A percentile compares a stretch with the other conserved stretches of the same genome.
phyloP scores from a whole-genome alignment of 768 basidiomycete genomes.

The Basidioascus undulatus region DNA sequence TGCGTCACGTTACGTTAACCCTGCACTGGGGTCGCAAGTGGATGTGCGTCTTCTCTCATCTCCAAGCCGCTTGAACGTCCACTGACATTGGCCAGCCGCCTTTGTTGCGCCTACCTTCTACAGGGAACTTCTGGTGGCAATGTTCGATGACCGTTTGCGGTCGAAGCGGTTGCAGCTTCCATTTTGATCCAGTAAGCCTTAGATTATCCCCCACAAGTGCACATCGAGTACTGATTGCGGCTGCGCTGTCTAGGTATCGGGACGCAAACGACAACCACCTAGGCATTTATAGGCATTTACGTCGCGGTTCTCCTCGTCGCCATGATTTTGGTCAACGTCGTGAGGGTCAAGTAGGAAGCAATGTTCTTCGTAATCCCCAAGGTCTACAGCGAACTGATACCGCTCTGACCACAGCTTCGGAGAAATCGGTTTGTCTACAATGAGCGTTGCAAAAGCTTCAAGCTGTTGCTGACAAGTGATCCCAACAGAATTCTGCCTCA shows the following conservation, averaged over 20 bases:
- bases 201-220: too few relatives aligned
- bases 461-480: background rate
- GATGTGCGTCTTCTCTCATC: background rate
- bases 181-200: slow-evolving; percentile 15
- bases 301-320: slow-evolving; percentile 33
- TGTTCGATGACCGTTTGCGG: slow-evolving; percentile 21
- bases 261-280: slow-evolving; percentile 20
- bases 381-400: background rate
- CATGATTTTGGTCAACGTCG: slow-evolving; percentile 39
- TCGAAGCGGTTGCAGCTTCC: slow-evolving; percentile 17
- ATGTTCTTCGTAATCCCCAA: background rate
- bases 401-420: slow-evolving; percentile 18
- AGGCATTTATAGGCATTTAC: slow-evolving; percentile 32
- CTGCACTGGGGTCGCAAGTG: slow-evolving; percentile 16
- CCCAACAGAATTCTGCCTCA: slow-evolving; percentile 13
- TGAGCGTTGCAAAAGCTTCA: slow-evolving; percentile 26
- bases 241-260: too few relatives aligned
- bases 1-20: slow-evolving; percentile 12
- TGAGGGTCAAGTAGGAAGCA: slow-evolving; percentile 36
- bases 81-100: slow-evolving; percentile 24
- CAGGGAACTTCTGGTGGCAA: slow-evolving; percentile 20
- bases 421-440: slow-evolving; percentile 39
- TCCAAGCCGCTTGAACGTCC: slow-evolving; percentile 27
- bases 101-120: background rate
- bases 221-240: too few relatives aligned